Evolutionary conservation across 768 basidiomycete species (phyloP), one percentile per base, ranked within the genome.

Genomic region (Tricholoma hemisulphureum): DNA sequence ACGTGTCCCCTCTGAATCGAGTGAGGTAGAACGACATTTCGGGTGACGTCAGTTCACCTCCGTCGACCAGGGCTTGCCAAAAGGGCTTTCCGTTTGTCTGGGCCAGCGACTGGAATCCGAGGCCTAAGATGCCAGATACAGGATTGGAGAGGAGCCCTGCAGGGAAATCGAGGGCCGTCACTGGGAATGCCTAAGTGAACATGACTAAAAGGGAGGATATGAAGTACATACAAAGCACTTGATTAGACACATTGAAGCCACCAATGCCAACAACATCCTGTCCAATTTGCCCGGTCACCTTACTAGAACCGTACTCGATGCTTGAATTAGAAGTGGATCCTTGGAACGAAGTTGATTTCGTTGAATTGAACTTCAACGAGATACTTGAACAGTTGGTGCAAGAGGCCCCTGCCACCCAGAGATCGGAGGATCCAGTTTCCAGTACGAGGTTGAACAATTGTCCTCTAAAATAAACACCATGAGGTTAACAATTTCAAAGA

Each of bases 371-470:
- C 16, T 37, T 7, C 9, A 16, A 5, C 20, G 35, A 7, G 26
- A 1, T 3, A 24, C 11, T 14, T 24, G 23, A 8, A 39, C 51
- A 53, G 7, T 13, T 35, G 8, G 28, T 21, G 66, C 83, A 93
- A 23, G 65, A 51, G 0, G 72, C 69, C 11, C 79, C 78, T 0
- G 88, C 86, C 6, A 99, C 80, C 95, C 95, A 99, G 5, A 98
- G 77, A 71, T 98, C 96, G 28, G 85, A 85, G 0, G 89, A 93
- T 13, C 94, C 94, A 0, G 96, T 98, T 71, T 98, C 96, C 34
- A 98, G 82, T 55, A 96, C 84, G 55, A 97, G 77, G 54, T 86
- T 78, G 67, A 97, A 88, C 2, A 73, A 34, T 69, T 94, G 92
- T 0, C 85, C 69, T 10, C 86, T 88, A n/a, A n/a, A n/a, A n/a